phyloP scores from a whole-genome alignment of 306 rosid species.

The Mimosa bimucronata region DNA sequence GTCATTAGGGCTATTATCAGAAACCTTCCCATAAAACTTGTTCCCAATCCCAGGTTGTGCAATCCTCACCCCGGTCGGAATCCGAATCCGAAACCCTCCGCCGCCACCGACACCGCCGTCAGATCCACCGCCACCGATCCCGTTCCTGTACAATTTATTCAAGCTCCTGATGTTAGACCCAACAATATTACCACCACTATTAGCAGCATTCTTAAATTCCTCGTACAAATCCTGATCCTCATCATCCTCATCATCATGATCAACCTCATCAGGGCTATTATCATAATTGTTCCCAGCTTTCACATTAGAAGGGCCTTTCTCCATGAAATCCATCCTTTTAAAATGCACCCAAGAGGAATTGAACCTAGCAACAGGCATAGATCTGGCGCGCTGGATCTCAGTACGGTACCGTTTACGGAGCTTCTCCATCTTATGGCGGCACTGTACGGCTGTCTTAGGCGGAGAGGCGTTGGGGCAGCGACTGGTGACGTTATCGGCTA shows the following conservation, averaged over 20 bases:
- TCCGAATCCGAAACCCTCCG: slow-evolving; percentile 80
- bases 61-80: slow-evolving; percentile 75
- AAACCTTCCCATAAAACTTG: slow-evolving; percentile 46
- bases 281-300: slow-evolving; percentile 61
- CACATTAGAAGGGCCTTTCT: slow-evolving; percentile 63
- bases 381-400: slow-evolving; percentile 77
- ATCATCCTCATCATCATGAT: slow-evolving; percentile 56
- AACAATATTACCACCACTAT: too few species aligned
- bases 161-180: slow-evolving; percentile 58
- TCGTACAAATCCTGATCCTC: slow-evolving; percentile 69
- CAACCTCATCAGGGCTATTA: slow-evolving; percentile 44
- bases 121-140: slow-evolving; percentile 35
- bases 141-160: slow-evolving; percentile 65
- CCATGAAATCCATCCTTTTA: slow-evolving; percentile 91
- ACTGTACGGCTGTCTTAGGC: slow-evolving; percentile 88
- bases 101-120: slow-evolving; percentile 30
- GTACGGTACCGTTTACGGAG: slow-evolving; percentile 89
- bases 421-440: slow-evolving; percentile 97
- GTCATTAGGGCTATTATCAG: slow-evolving; percentile 55
- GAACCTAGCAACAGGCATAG: slow-evolving; percentile 62
- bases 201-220: slow-evolving; percentile 58
- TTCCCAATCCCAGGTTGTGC: slow-evolving; percentile 75
- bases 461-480: slow-evolving; percentile 73
- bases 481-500: slow-evolving; percentile 71
- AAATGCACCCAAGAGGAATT: slow-evolving; percentile 86